Percentiles rank a stretch among this genome's conserved stretches.
Conservation (phyloP, 306 rosid species). For the Canavalia gladiata region DNA sequence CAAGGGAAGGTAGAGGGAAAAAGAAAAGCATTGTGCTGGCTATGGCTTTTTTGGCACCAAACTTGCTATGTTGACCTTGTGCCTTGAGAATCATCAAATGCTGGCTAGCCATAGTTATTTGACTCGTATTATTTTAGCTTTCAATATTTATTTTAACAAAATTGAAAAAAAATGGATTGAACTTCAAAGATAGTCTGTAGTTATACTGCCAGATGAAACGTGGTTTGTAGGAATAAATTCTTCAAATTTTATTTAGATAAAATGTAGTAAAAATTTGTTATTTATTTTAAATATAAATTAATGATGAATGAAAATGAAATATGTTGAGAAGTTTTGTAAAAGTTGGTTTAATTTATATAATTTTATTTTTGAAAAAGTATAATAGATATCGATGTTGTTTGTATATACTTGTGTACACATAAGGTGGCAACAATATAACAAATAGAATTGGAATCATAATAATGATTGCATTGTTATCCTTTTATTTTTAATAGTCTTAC, state of each 20-base stretch:
- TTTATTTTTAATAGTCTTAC: too few species aligned
- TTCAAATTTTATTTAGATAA: neutral
- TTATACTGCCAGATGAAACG: neutral
- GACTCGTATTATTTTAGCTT: neutral
- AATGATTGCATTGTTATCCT: too few species aligned
- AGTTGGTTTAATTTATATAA: too few species aligned
- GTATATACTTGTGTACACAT: too few species aligned
- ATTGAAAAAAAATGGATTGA: neutral
- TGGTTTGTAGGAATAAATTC: neutral
- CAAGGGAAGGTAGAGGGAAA: neutral
- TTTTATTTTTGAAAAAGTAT: too few species aligned
- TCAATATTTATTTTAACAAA: neutral
- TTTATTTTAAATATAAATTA: too few species aligned
- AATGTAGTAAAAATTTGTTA: neutral
- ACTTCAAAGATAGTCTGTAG: too few species aligned
- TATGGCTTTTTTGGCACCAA: slow-evolving; percentile 1
- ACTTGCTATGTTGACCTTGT: slow-evolving; percentile 24
- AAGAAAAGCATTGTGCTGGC: neutral
- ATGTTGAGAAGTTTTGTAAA: too few species aligned
- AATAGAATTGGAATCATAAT: too few species aligned
- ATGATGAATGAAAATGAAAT: too few species aligned
- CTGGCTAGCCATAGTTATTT: slow-evolving; percentile 6
- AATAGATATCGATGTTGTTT: too few species aligned
- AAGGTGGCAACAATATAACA: too few species aligned
- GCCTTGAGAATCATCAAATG: slow-evolving; percentile 12